A percentile compares a stretch with the other conserved stretches of the same genome.
These are phyloP conservation scores for Umbilicus rupestris DNA, from an alignment of 164 flowering plant genomes.

Conservation along the genomic window DNA sequence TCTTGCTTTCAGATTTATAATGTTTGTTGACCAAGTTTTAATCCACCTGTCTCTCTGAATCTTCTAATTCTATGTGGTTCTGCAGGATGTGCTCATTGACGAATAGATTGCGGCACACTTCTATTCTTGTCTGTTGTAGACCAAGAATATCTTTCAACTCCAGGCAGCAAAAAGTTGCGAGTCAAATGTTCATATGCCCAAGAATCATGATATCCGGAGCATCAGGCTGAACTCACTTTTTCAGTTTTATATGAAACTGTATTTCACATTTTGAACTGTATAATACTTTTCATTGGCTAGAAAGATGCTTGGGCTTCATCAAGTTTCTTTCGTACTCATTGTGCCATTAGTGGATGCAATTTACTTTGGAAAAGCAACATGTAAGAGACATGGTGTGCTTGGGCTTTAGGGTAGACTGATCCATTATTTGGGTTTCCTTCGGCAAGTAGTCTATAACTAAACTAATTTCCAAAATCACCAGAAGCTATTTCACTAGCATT, in stretches of 20 bases:
- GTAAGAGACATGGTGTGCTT: no score
- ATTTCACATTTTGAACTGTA: background rate
- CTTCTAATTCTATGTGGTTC: background rate
- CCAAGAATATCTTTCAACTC: background rate
- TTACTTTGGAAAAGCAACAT: no score
- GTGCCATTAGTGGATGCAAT: no score
- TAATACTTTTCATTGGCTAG: background rate
- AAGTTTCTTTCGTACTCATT: no score
- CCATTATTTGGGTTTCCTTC: no score
- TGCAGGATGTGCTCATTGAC: background rate
- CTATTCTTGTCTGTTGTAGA: background rate
- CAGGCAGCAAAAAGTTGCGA: background rate
- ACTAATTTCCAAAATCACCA: no score
- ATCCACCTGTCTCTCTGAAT: background rate
- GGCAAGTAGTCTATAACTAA: no score
- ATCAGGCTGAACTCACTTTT: background rate
- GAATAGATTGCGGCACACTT: background rate
- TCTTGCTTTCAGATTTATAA: no score
- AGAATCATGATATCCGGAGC: background rate
- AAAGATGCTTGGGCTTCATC: background rate
- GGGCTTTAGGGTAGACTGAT: no score
- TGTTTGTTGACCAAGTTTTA: no score
- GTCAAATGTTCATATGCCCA: background rate
- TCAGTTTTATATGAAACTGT: background rate
- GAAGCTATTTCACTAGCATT: no score